These are phyloP conservation scores for Quercus variabilis DNA, from an alignment of 306 rosid genomes.

Conservation along the genomic window DNA sequence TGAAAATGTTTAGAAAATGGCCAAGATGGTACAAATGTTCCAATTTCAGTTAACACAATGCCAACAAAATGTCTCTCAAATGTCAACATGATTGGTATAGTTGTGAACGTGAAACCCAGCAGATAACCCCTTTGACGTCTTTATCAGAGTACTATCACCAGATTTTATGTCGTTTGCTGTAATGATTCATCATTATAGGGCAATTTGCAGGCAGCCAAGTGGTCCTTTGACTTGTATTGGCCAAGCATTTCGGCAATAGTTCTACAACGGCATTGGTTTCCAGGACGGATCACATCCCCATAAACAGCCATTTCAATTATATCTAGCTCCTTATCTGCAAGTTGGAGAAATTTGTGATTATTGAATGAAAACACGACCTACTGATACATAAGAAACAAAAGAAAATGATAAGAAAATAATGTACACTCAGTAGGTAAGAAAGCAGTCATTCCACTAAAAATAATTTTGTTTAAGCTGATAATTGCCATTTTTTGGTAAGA, in stretches of 20 bases:
- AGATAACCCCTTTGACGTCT: not conserved
- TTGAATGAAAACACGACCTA: not conserved
- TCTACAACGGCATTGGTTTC: conserved; percentile 85
- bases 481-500: not conserved
- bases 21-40: not conserved
- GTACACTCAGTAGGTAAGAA: not conserved
- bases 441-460: not conserved
- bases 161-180: not conserved
- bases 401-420: not conserved
- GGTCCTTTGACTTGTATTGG: conserved; percentile 62
- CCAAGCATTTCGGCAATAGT: conserved; percentile 92
- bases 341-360: conserved; percentile 5
- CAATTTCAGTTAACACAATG: not conserved
- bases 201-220: conserved; percentile 63
- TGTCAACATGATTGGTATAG: not conserved
- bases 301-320: conserved; percentile 96
- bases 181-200: conserved; percentile 43
- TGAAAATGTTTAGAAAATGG: not conserved
- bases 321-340: conserved; percentile 87
- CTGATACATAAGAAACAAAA: not conserved
- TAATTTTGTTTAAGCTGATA: not conserved
- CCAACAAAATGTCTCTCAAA: not conserved
- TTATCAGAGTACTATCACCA: not conserved
- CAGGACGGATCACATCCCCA: conserved; percentile 91
- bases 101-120: not conserved